phyloP scores from a whole-genome alignment of 345 rosid genomes.

The Eutrema heterophyllum region DNA sequence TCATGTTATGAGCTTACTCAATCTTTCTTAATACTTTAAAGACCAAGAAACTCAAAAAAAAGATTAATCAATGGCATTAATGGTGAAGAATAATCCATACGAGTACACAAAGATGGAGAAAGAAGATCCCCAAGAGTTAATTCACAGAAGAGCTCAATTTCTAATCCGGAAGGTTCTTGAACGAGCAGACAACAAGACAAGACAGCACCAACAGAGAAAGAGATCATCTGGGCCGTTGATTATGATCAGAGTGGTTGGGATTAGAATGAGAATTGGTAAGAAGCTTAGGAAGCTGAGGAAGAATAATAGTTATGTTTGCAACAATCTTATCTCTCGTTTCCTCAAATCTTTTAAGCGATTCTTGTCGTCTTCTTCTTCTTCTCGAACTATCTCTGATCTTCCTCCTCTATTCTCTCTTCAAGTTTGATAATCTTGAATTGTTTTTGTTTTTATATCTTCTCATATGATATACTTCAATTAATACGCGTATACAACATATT shows the following conservation, averaged over 20 bases:
- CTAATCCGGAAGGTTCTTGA: constrained; percentile 64
- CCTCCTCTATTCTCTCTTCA: constrained; percentile 33
- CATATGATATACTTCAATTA: background rate
- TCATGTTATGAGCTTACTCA: constrained; percentile 18
- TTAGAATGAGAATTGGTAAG: constrained; percentile 64
- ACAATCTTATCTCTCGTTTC: constrained; percentile 26
- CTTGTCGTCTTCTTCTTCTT: constrained; percentile 17
- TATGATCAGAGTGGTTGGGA: constrained; percentile 50
- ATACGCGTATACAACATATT: background rate
- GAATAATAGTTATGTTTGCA: constrained; percentile 25
- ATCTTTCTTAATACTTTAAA: constrained; percentile 11
- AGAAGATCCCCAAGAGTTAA: constrained; percentile 65
- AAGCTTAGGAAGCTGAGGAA: constrained; percentile 63
- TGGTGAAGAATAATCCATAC: constrained; percentile 23
- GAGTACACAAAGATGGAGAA: constrained; percentile 62
- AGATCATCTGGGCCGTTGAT: constrained; percentile 43
- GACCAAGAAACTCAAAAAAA: constrained; percentile 3
- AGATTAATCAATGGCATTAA: constrained; percentile 10
- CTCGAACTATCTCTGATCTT: constrained; percentile 29
- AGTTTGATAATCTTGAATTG: constrained; percentile 19
- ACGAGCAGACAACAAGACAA: constrained; percentile 38
- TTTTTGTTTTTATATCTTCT: background rate
- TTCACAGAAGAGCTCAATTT: constrained; percentile 71
- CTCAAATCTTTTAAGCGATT: constrained; percentile 26
- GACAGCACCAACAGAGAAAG: constrained; percentile 2